Evolutionary conservation across 768 basidiomycete species (phyloP).

Genomic region (Pulveroboletus sp.): DNA sequence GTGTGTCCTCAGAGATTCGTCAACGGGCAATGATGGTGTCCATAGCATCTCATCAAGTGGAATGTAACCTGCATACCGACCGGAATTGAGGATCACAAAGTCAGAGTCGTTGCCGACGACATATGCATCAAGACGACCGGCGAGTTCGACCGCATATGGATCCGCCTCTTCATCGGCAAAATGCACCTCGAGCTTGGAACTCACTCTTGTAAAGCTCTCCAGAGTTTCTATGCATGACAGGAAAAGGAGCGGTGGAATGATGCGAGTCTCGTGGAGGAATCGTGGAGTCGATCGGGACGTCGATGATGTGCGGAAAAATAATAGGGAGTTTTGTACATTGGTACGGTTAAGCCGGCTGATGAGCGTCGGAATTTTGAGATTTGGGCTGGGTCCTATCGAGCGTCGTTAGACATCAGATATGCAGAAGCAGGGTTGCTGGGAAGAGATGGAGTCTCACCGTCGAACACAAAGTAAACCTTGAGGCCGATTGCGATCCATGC

Average conservation of each 20-base stretch:
- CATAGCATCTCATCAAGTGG: slow-evolving; percentile 75
- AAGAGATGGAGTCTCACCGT: slow-evolving; percentile 48
- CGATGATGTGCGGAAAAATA: slow-evolving; percentile 80
- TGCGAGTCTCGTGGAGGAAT: slow-evolving; percentile 68
- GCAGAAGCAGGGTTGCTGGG: neutral
- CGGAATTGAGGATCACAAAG: slow-evolving; percentile 71
- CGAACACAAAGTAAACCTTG: slow-evolving; percentile 71
- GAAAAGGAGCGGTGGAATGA: slow-evolving; percentile 67
- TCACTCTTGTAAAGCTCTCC: slow-evolving; percentile 32
- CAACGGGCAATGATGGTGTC: slow-evolving; percentile 32
- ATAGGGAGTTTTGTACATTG: slow-evolving; percentile 53
- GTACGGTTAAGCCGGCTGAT: slow-evolving; percentile 54
- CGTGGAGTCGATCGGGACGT: slow-evolving; percentile 57
- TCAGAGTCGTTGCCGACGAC: slow-evolving; percentile 81
- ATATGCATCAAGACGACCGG: slow-evolving; percentile 66
- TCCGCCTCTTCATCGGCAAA: slow-evolving; percentile 82
- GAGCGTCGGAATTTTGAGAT: slow-evolving; percentile 68
- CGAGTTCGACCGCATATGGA: slow-evolving; percentile 80
- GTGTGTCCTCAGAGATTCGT: slow-evolving; percentile 16
- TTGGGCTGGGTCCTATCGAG: slow-evolving; percentile 57
- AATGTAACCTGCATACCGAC: slow-evolving; percentile 74
- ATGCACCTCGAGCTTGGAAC: slow-evolving; percentile 46
- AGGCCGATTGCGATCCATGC: slow-evolving; percentile 70
- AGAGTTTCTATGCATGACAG: slow-evolving; percentile 56
- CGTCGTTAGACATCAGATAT: slow-evolving; percentile 11